Evolutionary conservation across 495 filamentous ascomycete species (phyloP), one percentile per base, ranked within the genome.

Genomic region (Podospora fimiseda): DNA sequence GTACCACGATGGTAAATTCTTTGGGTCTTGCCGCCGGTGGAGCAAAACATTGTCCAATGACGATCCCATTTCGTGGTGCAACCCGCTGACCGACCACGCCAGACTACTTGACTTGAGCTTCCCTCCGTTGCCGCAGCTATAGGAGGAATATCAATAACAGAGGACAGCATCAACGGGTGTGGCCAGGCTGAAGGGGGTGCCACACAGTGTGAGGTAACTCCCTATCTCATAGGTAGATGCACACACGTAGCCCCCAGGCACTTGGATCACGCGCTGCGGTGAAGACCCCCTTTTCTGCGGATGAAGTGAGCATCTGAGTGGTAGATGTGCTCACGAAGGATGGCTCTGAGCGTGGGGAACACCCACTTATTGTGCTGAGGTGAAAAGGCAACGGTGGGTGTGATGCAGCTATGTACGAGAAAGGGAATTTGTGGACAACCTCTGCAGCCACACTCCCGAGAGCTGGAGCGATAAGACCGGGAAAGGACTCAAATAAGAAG

Each of bases 1-100:
- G 48, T 67, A 62, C 64, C 64, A 60, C 37, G 41, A 50, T 54
- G 43, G 41, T 45, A n/a, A 49, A 52, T 53, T 46, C 48, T 56
- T 47, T 60, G 61, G 61, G 41, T 64, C 48, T 57, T 42, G 30
- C 48, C 48, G 40, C 40, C 45, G 53, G 57, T 57, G 57, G 59
- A 53, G 57, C 58, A 51, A 20, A 1, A 38, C 44, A 33, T 21
- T 51, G 46, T 54, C 62, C 63, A 61, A 66, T 63, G 47, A 41
- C 51, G 47, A 38, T 41, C 20, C 23, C 44, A 55, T 38, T 3
- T 47, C 24, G 27, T 36, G 42, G 39, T 57, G 49, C 52, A 43
- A 46, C 53, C n/a, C 49, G 36, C 52, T 54, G 58, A 52, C 22
- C 40, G 53, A 59, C 44, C 51, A 60, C 44, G 44, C 43, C 23